Base-by-base conservation (phyloP, 257 asterid species). In the Solanum dulcamara region DNA sequence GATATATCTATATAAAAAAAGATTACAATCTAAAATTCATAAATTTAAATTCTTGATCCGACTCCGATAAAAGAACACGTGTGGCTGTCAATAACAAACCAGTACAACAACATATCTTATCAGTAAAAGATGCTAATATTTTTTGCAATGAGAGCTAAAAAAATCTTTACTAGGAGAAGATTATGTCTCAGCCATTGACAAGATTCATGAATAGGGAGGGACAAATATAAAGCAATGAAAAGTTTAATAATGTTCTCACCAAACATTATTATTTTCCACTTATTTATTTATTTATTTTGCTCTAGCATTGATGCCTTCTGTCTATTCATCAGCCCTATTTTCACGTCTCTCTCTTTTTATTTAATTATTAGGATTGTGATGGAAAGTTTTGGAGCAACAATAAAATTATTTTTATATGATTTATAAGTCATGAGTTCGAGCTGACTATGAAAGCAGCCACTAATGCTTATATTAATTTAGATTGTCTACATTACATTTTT, bases 361-460 rank as follows among this genome's bases (percentile, higher is more conserved):
- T 37, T 22, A 37, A 20, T 20, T 66, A 14, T 71, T 38, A 40
- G 53, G 35, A 72, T 38, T 0, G 33, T 24, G 2, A 26, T 4
- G 14, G 5, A 22, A 18, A 60, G 38, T 2, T 30, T 0, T 28
- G 11, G 0, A 64, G 17, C 10, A 30, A 30, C 1, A 13, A 2
- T 64, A 64, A 30, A 64, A 15, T 14, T 64, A 0, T 62, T 5
- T 62, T 0, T 13, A 2, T 13, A 11, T 64, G 0, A 30, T 64
- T 0, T 62, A 12, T 13, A 62, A 6, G 0, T 64, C 2, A 14
- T 0, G 18, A 0, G 5, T 64, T 30, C 3, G 1, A 28, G 0
- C 6, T 2, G n/a, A n/a, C n/a, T n/a, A 0, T 64, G 6, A 2
- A 28, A 30, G 5, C 2, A 9, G 11, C 5, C 6, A 64, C 32